phyloP scores from a whole-genome alignment of 371 early-diverging fungal genomes.

The Syncephalastrum racemosum region DNA sequence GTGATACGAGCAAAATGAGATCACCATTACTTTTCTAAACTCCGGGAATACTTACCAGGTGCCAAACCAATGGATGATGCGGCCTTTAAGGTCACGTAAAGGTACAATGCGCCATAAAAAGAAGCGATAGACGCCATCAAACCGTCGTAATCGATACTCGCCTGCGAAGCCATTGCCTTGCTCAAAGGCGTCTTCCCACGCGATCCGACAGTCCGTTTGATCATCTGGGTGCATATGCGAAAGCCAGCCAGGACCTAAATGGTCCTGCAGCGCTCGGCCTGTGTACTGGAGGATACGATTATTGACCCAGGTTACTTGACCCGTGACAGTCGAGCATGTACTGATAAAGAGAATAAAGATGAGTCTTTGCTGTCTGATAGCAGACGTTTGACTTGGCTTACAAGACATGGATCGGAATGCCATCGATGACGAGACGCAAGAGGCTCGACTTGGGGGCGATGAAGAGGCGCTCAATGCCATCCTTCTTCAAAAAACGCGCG shows the following conservation, averaged over 20 bases:
- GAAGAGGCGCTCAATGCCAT: constrained; percentile 31
- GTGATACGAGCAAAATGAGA: neutral
- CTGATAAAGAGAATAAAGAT: constrained; percentile 22
- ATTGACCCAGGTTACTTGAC: constrained; percentile 68
- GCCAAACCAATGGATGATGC: constrained; percentile 65
- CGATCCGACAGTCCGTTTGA: constrained; percentile 39
- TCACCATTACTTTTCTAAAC: neutral
- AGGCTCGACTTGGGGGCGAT: constrained; percentile 55
- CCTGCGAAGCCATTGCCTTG: constrained; percentile 61
- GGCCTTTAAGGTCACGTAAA: constrained; percentile 55
- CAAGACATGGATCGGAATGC: constrained; percentile 66
- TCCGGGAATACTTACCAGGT: constrained; percentile 4
- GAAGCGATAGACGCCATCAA: constrained; percentile 63
- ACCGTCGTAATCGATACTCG: constrained; percentile 58
- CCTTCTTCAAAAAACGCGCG: constrained; percentile 4
- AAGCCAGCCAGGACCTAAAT: constrained; percentile 56
- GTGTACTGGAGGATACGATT: constrained; percentile 59
- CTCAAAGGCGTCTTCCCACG: constrained; percentile 56
- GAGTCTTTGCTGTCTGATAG: neutral
- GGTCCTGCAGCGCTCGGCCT: constrained; percentile 45
- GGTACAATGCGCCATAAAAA: constrained; percentile 64
- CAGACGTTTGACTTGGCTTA: constrained; percentile 31
- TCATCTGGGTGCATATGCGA: constrained; percentile 63
- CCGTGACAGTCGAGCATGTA: constrained; percentile 54
- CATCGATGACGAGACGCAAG: constrained; percentile 60